Base-by-base conservation (phyloP, 2,329 filamentous ascomycete genomes). In the Penicillium aurantiogriseum region DNA sequence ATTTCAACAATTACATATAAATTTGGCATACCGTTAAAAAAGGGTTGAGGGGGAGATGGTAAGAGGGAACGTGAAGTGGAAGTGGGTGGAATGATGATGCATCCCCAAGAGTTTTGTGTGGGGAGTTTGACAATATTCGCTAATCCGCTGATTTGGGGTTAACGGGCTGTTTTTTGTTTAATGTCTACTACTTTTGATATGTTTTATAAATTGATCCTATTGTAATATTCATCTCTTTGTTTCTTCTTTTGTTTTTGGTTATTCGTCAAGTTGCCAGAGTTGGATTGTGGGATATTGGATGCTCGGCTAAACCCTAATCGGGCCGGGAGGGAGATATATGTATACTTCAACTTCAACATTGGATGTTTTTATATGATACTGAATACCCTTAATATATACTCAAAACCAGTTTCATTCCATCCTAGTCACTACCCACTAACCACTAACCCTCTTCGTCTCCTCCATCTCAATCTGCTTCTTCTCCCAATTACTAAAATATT, bases 301-400 rank as follows among this genome's bases (percentile, higher is more conserved):
- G 64, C 72, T 74, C 72, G 72, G 71, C 71, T 74, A 74, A 74
- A 73, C 71, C 72, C 72, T 74, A 74, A 70, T 56, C 39, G 39
- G 52, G 36, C 17, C 17, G 17, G 7, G 23, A 21, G 23, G 5
- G 31, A 35, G 45, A 47, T 17, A 49, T 19, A 11, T 29, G 25
- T 27, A 27, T 27, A 27, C 25, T 27, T 23, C 23, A 23, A 23
- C 23, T 23, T 29, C 27, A 29, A 10, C 27, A 31, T 23, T 23
- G 4, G 23, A 23, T 4, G 23, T 23, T 23, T 5, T 23, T 23
- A 23, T 23, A 23, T 23, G 4, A 23, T 40, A 2, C 19, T 9
- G 11, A 47, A 13, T 2, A 10, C 13, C 25, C 36, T 31, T 10
- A 6, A 3, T 19, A 51, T 40, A 51, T 40, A 31, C 36, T 19